Base-by-base conservation (phyloP, 2,329 filamentous ascomycete species). In the Hysterium pulicare region DNA sequence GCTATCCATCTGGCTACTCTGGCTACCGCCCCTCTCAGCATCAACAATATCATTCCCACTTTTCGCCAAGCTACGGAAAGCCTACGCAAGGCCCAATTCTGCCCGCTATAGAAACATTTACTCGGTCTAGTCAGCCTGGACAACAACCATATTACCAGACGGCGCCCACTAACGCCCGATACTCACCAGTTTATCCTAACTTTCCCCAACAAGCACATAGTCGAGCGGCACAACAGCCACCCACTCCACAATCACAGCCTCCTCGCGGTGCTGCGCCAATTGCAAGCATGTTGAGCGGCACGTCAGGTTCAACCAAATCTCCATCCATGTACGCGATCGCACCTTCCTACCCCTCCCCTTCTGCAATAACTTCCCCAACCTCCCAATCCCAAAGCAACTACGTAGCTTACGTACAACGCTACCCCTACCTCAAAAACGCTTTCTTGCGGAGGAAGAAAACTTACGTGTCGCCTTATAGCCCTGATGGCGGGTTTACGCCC, bases 401-500 rank as follows among this genome's bases (percentile, higher is more conserved):
- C 47, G 49, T 73, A 49, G 55, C 61, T 52, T 67, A 71, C 47
- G 52, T 73, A 32, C 62, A 65, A 51, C 65, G 69, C 43, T 74
- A 71, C 46, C 71, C 71, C 9, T 73, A 73, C 50, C 59, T 74
- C 24, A 63, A 62, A 43, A 71, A 72, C 47, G 66, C 67, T 41
- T 72, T 68, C 54, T 64, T 69, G 38, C 61, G 70, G 45, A 61
- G 68, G 56, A 65, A 67, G 49, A 68, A 70, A 55, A 66, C 65
- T 56, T 73, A 74, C 59, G 64, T 70, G 41, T 73, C 70, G 48
- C 71, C 71, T 44, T 74, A 73, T 54, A 62, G 67, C 50, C 61
- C 62, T 39, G 64, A 64, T 46, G 67, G 66, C 44, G 68, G 67
- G 31, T 71, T 71, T 44, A 56, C 66, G 20, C 49, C 64, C 11